Evolutionary conservation across 2,329 filamentous ascomycete species (phyloP), one percentile per base, ranked within the genome.

Genomic region (Clarireedia homoeocarpa): DNA sequence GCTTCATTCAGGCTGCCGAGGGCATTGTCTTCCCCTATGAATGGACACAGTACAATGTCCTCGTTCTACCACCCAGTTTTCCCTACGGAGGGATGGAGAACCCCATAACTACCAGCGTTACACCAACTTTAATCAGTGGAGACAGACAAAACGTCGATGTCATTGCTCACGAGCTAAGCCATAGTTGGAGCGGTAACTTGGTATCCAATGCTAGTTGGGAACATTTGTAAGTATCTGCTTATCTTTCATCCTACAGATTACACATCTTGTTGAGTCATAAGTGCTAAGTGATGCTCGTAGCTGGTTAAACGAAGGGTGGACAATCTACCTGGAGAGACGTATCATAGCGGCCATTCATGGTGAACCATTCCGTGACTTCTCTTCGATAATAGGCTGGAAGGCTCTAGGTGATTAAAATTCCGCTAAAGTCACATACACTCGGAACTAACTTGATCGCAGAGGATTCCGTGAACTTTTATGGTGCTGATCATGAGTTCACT

Each of bases 371-470:
- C 89, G 94, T 60, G 88, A 96, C 73, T 97, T 99, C 71, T 95
- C 89, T 7, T 86, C 92, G 61, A 95, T 97, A 62, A 95, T 96
- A 62, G 94, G 94, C 58, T 97, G 92, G 92, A 94, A 95, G 69
- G 82, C 86, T 2, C 49, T 69, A 10, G 62, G 66, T 67, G 68
- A 55, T 74, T 63, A 17, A 38, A 6, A 4, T 17, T 36, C 6
- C 39, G 1, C 14, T 23, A 4, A 34, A 36, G 9, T 24, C 17
- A 14, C 15, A 2, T 20, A 12, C 6, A 20, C 36, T 20, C 7
- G 5, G 26, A 27, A 45, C 56, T 64, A 20, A 64, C 47, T 1
- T 9, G 6, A 6, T 30, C 10, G 15, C 58, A 81, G 82, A 87
- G 72, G 91, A 96, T 66, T 83, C 89, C 5, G 83, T 97, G 38